These are phyloP conservation scores for Ashbya aceris DNA, from an alignment of 1,139 yeast species.

Conservation along the genomic window DNA sequence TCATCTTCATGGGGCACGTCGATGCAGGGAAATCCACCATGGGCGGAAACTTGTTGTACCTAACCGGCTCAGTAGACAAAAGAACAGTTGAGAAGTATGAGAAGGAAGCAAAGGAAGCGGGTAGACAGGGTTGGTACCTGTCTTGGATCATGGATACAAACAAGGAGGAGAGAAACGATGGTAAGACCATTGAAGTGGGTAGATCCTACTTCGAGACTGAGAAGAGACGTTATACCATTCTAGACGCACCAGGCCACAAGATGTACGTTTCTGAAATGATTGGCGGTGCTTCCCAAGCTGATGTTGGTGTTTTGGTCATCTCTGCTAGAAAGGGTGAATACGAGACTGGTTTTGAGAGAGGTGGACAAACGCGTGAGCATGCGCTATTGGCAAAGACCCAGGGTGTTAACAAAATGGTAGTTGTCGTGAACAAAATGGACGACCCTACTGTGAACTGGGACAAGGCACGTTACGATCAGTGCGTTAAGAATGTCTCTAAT, in stretches of 20 bases:
- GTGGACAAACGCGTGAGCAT: constrained; percentile 92
- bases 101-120: constrained; percentile 97
- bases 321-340: constrained; percentile 92
- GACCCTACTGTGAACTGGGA: constrained; percentile 97
- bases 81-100: constrained; percentile 98
- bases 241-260: constrained; percentile 99
- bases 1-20: constrained; percentile 98
- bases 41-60: constrained; percentile 92
- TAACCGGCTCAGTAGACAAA: constrained; percentile 96
- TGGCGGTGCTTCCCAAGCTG: constrained; percentile 99
- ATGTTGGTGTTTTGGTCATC: constrained; percentile 82
- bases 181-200: constrained; percentile 98
- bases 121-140: constrained; percentile 98
- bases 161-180: constrained; percentile 96
- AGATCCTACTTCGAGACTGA: constrained; percentile 96
- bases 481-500: constrained; percentile 67
- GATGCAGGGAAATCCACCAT: constrained; percentile 99
- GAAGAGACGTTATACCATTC: constrained; percentile 91
- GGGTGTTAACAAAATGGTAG: constrained; percentile 83
- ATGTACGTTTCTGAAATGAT: constrained; percentile 98
- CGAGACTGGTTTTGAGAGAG: constrained; percentile 92
- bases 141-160: constrained; percentile 99
- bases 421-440: constrained; percentile 97
- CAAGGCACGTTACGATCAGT: constrained; percentile 90
- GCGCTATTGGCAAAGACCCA: constrained; percentile 84